Evolutionary conservation across 169 alveolate genomes (phyloP), one percentile per base, ranked within the genome.

Genomic region (Eimeria brunetti): DNA sequence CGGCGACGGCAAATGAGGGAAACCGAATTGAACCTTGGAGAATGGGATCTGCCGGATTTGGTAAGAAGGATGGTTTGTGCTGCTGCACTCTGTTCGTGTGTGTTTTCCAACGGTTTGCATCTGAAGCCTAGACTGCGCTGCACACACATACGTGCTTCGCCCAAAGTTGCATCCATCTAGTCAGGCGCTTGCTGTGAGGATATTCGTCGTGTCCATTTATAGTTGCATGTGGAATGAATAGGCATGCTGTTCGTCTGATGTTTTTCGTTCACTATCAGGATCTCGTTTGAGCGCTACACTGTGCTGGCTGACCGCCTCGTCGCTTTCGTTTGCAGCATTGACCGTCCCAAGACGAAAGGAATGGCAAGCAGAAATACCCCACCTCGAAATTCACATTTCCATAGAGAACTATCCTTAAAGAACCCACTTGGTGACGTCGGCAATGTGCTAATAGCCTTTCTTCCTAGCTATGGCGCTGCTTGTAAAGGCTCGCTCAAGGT

Each of bases 311-410:
- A 33, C 90, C 24, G 90, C 24, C 53, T 83, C 90, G 7, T 53
- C 90, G 3, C 75, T 56, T 18, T 53, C 90, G 20, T 83, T 83
- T 58, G 90, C 90, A 1, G 90, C 90, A 58, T 58, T 83, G 90
- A 83, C 90, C 30, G 90, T 83, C 6, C 90, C 90, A 58, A 24
- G 90, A 30, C 90, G 90, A 30, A 83, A 83, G 71, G 90, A 83
- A 83, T 83, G 90, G 90, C 73, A 56, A 83, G 90, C 90, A 36
- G 20, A 53, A 9, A 24, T 0, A 7, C n/a, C 30, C 36, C 3
- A 71, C 30, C 53, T 22, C 6, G 44, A 30, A 30, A 67, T 36
- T 53, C 24, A 0, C 12, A 36, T 0, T n/a, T 6, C n/a, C 30
- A 16, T 71, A 8, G 81, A 4, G 18, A 1, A 27, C 38, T 38